Evolutionary conservation across 192 early-diverging fungal genomes (phyloP).

Genomic region (Spizellomyces punctatus): DNA sequence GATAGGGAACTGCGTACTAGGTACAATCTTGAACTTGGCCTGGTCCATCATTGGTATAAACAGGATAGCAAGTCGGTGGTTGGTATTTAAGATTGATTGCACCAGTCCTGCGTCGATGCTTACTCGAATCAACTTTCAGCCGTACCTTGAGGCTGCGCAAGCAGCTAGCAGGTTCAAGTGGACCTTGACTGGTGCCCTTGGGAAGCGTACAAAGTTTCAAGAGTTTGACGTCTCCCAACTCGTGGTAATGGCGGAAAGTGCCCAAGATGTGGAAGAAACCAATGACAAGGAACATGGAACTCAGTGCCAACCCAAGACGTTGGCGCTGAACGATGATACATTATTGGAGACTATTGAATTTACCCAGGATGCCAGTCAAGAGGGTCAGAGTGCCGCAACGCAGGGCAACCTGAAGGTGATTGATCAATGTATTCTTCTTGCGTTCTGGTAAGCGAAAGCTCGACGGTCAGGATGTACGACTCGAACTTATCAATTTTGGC

Average conservation of each 20-base stretch:
- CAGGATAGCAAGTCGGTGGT: constrained; percentile 61
- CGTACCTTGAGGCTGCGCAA: constrained; percentile 73
- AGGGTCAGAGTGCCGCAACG: constrained; percentile 3
- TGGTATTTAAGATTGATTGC: constrained; percentile 16
- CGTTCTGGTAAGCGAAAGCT: constrained; percentile 49
- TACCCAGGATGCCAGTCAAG: constrained; percentile 46
- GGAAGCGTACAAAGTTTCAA: constrained; percentile 93
- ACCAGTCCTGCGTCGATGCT: not conserved
- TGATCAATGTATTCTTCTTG: constrained; percentile 90
- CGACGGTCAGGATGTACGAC: not conserved
- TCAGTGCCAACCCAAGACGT: constrained; percentile 59
- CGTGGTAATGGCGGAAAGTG: constrained; percentile 87
- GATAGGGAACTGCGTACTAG: constrained; percentile 55
- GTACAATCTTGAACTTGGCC: constrained; percentile 76
- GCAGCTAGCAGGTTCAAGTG: constrained; percentile 77
- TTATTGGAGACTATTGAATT: constrained; percentile 82
- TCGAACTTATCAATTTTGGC: constrained; percentile 28
- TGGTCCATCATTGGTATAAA: constrained; percentile 78
- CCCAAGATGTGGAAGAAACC: constrained; percentile 27
- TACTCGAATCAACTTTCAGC: not conserved
- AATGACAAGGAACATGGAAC: not conserved
- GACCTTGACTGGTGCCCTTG: constrained; percentile 86
- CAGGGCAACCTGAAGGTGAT: constrained; percentile 73
- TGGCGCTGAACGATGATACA: constrained; percentile 90
- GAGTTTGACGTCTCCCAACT: constrained; percentile 85